phyloP scores from a whole-genome alignment of 257 asterid genomes.

The Plantago ovata region DNA sequence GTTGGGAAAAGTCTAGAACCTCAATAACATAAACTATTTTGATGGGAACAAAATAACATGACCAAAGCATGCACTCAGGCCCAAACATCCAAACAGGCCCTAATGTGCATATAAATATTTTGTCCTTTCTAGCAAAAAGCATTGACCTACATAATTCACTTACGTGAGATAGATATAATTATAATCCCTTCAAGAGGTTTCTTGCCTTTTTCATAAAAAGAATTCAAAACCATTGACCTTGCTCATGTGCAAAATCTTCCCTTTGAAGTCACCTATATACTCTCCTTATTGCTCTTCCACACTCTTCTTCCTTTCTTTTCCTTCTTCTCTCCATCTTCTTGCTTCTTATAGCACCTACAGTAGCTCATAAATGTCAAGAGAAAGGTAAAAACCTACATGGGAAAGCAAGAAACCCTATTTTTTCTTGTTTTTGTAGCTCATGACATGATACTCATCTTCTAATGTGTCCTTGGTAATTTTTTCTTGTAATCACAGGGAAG shows the following conservation, averaged over 20 bases:
- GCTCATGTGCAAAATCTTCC: constrained; percentile 9
- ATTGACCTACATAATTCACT: constrained; percentile 12
- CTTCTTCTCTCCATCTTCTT: constrained; percentile 4
- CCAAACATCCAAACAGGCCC: constrained; percentile 6
- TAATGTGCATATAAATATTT: constrained; percentile 14
- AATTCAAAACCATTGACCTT: constrained; percentile 19
- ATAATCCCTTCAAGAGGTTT: neutral
- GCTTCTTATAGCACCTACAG: neutral
- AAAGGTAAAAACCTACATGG: constrained; percentile 39
- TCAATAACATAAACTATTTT: neutral
- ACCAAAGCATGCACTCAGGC: neutral
- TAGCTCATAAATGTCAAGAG: constrained; percentile 51
- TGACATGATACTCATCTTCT: neutral
- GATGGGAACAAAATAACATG: neutral
- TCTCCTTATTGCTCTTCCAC: constrained; percentile 9
- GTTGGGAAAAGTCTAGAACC: too few species aligned
- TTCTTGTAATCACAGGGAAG: constrained; percentile 43
- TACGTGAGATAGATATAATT: neutral
- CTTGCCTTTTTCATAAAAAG: constrained; percentile 6
- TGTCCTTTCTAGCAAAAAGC: constrained; percentile 6
- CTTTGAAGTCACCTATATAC: constrained; percentile 17
- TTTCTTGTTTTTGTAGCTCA: neutral
- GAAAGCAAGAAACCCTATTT: constrained; percentile 5
- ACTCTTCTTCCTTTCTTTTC: constrained; percentile 1
- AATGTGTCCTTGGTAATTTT: neutral